Evolutionary conservation across 169 alveolate genomes (phyloP), one percentile per base, ranked within the genome.

Genomic region (Plasmodium coatneyi): DNA sequence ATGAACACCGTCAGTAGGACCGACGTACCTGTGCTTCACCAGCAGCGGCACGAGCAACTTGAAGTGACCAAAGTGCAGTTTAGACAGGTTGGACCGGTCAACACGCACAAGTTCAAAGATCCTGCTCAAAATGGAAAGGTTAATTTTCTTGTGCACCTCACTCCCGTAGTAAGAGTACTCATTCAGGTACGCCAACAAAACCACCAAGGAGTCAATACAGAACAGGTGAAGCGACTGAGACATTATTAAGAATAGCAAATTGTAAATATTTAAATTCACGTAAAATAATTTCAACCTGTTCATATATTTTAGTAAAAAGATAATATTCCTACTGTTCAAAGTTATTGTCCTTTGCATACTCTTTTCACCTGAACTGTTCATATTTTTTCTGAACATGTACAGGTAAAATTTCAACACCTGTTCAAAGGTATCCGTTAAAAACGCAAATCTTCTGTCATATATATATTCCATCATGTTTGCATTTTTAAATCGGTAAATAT

Each of bases 301-400:
- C 93, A 86, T 86, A 86, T 86, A 86, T 78, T 86, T 86, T n/a
- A 86, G 66, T 56, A 86, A 34, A 46, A 86, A 76, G 2, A 76
- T 74, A 16, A 86, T 49, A 14, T 86, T 86, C 28, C 19, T 56
- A 49, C 80, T 83, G 46, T 86, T 86, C 32, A 86, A 52, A n/a
- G 28, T 9, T 22, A 86, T 0, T 5, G 78, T 86, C 52, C 86
- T 46, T 66, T 70, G 16, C 10, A 1, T 32, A 1, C 7, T 34
- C 3, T 28, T 16, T 46, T 1, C 25, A 52, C 12, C 41, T 54
- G 49, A 54, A 60, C 14, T 10, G 71, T 22, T 32, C 72, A 46
- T 46, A 4, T 46, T 46, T 22, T 83, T 83, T 34, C 80, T 71
- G 70, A 86, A 25, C 10, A 78, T 60, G 46, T 76, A 86, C 66